Evolutionary conservation across 139 green algal species (phyloP), one percentile per base, ranked within the genome.

Genomic region (Chlorella sp.): DNA sequence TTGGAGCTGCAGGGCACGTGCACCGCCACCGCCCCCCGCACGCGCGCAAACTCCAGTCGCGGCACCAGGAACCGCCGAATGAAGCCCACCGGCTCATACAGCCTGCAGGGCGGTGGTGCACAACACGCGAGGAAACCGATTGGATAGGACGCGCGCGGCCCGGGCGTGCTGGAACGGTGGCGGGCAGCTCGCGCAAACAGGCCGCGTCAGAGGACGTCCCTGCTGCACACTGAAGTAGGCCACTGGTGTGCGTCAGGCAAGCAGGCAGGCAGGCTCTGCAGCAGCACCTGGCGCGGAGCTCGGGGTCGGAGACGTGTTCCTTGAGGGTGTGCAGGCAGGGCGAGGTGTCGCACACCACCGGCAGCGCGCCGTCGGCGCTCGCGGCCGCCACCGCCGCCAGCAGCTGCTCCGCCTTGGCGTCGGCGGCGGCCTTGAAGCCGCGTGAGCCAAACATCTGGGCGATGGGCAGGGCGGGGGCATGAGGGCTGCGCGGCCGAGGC

Each of bases 41-140:
- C 86, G 72, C 86, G 83, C 45, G 33, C 48, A 73, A 93, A 98
- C 79, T 98, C 95, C 67, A 98, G 91, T 86, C 96, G 96, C 86
- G 97, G 91, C 59, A 92, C 79, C 64, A 98, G 82, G 87, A 97
- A 96, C 76, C 93, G 87, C 59, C 84, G 80, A 80, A 98, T 97
- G 90, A 98, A 98, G 82, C 97, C 91, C 8, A 97, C 91, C 9
- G 95, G 95, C 87, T 98, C 95, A 80, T 97, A 97, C 72, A 98
- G 81, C 5, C n/a, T n/a, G n/a, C n/a, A n/a, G n/a, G n/a, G n/a
- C n/a, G n/a, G n/a, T n/a, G n/a, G n/a, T n/a, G n/a, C n/a, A n/a
- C n/a, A n/a, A n/a, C n/a, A n/a, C n/a, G n/a, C n/a, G n/a, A n/a
- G n/a, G n/a, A n/a, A n/a, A n/a, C n/a, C n/a, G n/a, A n/a, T n/a